phyloP scores from a whole-genome alignment of 345 rosid species.

The Acer negundo region DNA sequence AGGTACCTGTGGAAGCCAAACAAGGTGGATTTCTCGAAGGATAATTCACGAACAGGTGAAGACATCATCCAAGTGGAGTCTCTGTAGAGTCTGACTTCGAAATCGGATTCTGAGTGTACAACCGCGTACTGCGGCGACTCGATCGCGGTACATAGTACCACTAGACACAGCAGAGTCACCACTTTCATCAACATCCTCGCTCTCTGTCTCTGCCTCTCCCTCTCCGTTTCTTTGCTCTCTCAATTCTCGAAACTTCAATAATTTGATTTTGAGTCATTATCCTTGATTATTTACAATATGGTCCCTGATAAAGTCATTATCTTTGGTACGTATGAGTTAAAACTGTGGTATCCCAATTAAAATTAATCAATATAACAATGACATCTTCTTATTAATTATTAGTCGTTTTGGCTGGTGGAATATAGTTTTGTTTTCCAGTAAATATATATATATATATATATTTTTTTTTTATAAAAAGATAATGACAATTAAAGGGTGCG shows the following conservation, averaged over 20 bases:
- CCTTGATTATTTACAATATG: too few species aligned
- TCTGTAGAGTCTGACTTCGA: conserved; percentile 58
- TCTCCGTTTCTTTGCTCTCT: conserved; percentile 28
- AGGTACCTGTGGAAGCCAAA: conserved; percentile 63
- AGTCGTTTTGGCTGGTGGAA: too few species aligned
- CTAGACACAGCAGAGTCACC: conserved; percentile 16
- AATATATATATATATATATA: too few species aligned
- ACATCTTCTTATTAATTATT: too few species aligned
- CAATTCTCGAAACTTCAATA: neutral
- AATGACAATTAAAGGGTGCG: too few species aligned
- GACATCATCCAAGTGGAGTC: conserved; percentile 58
- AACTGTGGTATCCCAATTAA: too few species aligned
- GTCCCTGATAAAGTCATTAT: too few species aligned
- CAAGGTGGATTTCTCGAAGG: conserved; percentile 62
- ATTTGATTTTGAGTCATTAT: too few species aligned
- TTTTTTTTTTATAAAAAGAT: too few species aligned
- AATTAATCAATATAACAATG: too few species aligned
- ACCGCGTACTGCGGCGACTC: conserved; percentile 60
- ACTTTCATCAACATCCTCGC: conserved; percentile 8
- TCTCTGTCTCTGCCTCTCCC: neutral
- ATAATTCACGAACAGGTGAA: conserved; percentile 44
- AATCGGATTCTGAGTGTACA: conserved; percentile 57
- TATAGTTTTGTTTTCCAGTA: too few species aligned
- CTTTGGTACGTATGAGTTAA: too few species aligned
- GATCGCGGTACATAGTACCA: conserved; percentile 23